phyloP scores from a whole-genome alignment of 2,329 filamentous ascomycete genomes.

The Ascocoryne sarcoides region DNA sequence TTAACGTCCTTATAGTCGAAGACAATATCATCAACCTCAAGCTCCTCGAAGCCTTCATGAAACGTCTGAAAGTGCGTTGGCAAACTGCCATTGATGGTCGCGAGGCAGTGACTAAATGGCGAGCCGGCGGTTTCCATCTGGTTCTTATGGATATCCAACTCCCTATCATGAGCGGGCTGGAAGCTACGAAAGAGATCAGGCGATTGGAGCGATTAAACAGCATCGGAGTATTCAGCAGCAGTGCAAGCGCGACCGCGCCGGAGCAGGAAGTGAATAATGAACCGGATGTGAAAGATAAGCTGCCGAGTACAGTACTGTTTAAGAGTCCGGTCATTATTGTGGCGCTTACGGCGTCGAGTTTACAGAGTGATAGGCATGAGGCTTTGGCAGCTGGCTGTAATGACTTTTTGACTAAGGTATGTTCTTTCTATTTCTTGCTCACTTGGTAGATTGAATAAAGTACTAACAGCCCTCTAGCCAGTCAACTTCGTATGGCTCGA shows the following conservation, averaged over 20 bases:
- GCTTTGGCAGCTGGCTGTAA: slow-evolving; percentile 94
- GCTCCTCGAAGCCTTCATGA: slow-evolving; percentile 90
- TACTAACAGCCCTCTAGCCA: slow-evolving; percentile 46
- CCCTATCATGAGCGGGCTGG: slow-evolving; percentile 90
- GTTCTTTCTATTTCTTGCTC: slow-evolving; percentile 18
- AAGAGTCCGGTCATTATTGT: slow-evolving; percentile 98
- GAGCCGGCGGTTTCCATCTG: slow-evolving; percentile 83
- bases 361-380: slow-evolving; percentile 93
- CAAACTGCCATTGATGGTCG: slow-evolving; percentile 93
- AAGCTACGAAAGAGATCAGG: slow-evolving; percentile 91
- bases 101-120: slow-evolving; percentile 91
- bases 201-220: slow-evolving; percentile 82
- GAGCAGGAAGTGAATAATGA: slow-evolving; percentile 36
- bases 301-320: slow-evolving; percentile 64
- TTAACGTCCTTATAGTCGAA: slow-evolving; percentile 95
- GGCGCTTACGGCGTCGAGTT: slow-evolving; percentile 83
- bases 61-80: slow-evolving; percentile 90
- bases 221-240: slow-evolving; percentile 82
- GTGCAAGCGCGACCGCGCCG: slow-evolving; percentile 45
- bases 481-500: slow-evolving; percentile 97
- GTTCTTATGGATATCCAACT: slow-evolving; percentile 98
- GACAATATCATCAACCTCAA: slow-evolving; percentile 97
- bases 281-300: slow-evolving; percentile 56
- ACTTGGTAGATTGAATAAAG: slow-evolving; percentile 5
- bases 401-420: slow-evolving; percentile 93